Conservation (phyloP, 441 rosid species). For the Mallotus repandus region DNA sequence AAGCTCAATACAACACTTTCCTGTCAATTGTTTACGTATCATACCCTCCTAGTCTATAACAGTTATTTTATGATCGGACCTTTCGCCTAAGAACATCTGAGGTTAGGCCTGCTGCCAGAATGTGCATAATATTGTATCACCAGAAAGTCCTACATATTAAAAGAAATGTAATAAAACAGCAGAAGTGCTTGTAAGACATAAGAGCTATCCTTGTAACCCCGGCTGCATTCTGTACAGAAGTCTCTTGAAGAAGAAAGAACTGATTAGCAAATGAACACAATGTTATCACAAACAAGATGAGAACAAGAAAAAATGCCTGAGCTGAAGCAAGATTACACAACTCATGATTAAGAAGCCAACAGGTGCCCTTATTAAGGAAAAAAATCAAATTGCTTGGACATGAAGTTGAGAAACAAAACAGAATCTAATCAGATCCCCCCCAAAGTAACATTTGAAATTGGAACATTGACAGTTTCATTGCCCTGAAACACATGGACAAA, state of each 20-base stretch:
- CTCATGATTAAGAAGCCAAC: not conserved
- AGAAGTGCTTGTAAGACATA: too few species aligned
- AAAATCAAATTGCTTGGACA: not conserved
- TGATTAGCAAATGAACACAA: not conserved
- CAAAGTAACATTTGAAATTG: not conserved
- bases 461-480: not conserved
- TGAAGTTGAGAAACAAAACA: not conserved
- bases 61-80: too few species aligned
- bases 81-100: too few species aligned
- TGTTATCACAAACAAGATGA: not conserved
- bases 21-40: too few species aligned
- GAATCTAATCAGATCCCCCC: not conserved
- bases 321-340: not conserved
- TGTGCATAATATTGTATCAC: too few species aligned
- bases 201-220: too few species aligned
- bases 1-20: too few species aligned
- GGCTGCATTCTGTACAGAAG: not conserved
- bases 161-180: too few species aligned
- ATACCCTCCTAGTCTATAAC: too few species aligned
- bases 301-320: not conserved
- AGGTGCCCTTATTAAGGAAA: not conserved
- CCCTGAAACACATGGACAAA: slow-evolving; percentile 2
- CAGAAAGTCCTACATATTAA: too few species aligned
- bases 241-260: not conserved
- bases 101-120: too few species aligned